A percentile compares a stretch with the other conserved stretches of the same genome.
Evolutionary conservation across 176 grass and related monocot species (phyloP).

Genomic region (Canna indica): DNA sequence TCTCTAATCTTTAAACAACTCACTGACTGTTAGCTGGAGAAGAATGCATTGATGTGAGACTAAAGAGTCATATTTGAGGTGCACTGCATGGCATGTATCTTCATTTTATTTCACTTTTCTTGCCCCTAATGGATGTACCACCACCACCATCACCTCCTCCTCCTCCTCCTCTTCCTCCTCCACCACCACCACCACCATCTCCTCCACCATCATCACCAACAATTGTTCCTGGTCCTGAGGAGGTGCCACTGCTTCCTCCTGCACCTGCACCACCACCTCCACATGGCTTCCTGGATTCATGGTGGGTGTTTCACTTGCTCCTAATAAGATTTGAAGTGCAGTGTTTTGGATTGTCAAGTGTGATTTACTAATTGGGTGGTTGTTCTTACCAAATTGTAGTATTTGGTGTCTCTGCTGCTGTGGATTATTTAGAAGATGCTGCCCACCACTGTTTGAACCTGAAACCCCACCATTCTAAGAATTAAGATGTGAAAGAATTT

Average conservation of each 20-base stretch:
- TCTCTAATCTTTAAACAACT: not conserved
- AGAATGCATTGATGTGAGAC: not conserved
- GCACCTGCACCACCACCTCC: slow-evolving; percentile 12
- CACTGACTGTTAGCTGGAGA: not conserved
- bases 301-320: slow-evolving; percentile 18
- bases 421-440: slow-evolving; percentile 33
- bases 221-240: slow-evolving; percentile 8
- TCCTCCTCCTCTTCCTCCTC: not conserved
- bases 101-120: not conserved
- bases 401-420: slow-evolving; percentile 39
- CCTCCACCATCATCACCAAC: not conserved
- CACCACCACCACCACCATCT: not conserved
- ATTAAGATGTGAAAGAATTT: not conserved
- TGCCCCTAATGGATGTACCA: not conserved
- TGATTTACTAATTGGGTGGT: not conserved
- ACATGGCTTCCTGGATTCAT: slow-evolving; percentile 12
- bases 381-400: slow-evolving; percentile 11
- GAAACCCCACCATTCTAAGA: not conserved
- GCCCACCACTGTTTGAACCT: slow-evolving; percentile 26
- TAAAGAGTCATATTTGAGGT: not conserved
- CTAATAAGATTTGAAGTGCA: too few relatives aligned
- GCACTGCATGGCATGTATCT: not conserved
- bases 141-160: not conserved
- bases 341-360: too few relatives aligned
- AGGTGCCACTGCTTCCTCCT: slow-evolving; percentile 37